A percentile compares a stretch with the other conserved stretches of the same genome.
These are phyloP conservation scores for Silene coronaria DNA, from an alignment of 179 eudicot species.

Conservation along the genomic window DNA sequence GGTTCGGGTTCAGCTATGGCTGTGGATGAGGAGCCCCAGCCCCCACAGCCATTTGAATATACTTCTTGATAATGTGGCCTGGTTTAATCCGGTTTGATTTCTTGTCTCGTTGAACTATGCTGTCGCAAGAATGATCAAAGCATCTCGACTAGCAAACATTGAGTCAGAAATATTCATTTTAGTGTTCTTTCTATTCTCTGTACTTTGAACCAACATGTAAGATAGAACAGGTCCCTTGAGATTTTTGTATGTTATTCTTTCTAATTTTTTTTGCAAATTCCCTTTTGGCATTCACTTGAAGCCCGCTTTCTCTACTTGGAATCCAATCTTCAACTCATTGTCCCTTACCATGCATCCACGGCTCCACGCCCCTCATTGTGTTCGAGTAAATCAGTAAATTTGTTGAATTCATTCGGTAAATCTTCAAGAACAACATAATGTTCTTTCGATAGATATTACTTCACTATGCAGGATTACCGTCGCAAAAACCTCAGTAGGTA, in stretches of 20 bases:
- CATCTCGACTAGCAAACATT: neutral
- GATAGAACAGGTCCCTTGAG: constrained; percentile 1
- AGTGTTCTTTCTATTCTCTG: constrained; percentile 4
- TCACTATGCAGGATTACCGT: too few relatives aligned
- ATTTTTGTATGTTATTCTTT: neutral
- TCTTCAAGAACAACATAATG: too few relatives aligned
- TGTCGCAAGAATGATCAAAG: neutral
- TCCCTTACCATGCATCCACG: too few relatives aligned
- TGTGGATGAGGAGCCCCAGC: constrained; percentile 91
- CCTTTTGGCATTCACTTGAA: too few relatives aligned
- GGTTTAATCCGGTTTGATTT: neutral
- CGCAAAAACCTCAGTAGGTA: too few relatives aligned
- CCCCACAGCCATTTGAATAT: constrained; percentile 88
- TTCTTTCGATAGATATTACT: too few relatives aligned
- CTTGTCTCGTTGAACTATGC: neutral
- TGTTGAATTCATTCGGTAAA: too few relatives aligned
- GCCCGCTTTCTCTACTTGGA: too few relatives aligned
- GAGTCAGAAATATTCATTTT: neutral
- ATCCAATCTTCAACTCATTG: too few relatives aligned
- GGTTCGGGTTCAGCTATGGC: constrained; percentile 50
- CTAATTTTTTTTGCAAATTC: too few relatives aligned
- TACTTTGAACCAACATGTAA: neutral
- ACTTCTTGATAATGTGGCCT: constrained; percentile 33
- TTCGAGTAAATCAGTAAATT: too few relatives aligned
- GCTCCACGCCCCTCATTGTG: too few relatives aligned